Evolutionary conservation across 2,329 filamentous ascomycete genomes (phyloP).

Genomic region (Podosphaera fusca): DNA sequence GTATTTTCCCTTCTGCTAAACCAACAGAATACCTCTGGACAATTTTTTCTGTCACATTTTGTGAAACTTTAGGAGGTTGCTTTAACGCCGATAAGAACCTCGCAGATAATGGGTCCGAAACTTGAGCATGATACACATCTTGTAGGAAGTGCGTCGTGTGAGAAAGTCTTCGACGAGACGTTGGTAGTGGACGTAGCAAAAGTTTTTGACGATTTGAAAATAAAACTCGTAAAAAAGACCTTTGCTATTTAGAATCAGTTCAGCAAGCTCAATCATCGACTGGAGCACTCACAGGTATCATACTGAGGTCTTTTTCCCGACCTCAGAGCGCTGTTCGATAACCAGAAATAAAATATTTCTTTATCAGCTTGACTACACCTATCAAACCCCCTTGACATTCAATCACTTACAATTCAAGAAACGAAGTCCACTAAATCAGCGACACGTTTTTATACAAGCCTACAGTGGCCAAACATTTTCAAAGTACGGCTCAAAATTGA

Average conservation of each 20-base stretch:
- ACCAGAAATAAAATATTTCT: too few relatives aligned
- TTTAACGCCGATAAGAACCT: slow-evolving; percentile 30
- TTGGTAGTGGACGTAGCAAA: slow-evolving; percentile 5
- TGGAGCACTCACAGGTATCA: neutral
- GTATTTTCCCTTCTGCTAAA: slow-evolving; percentile 48
- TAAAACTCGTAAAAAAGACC: neutral
- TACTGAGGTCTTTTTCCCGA: neutral
- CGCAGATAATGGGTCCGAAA: slow-evolving; percentile 27
- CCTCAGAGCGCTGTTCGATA: too few relatives aligned
- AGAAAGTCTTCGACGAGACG: slow-evolving; percentile 10
- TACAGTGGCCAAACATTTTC: too few relatives aligned
- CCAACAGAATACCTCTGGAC: slow-evolving; percentile 64
- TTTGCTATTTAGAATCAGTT: neutral
- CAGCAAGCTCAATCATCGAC: neutral
- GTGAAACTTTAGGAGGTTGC: slow-evolving; percentile 22
- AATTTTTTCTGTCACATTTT: slow-evolving; percentile 84
- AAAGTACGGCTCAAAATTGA: too few relatives aligned
- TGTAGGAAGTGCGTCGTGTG: slow-evolving; percentile 17
- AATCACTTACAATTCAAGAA: too few relatives aligned
- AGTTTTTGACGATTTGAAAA: too few relatives aligned
- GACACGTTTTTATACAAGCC: too few relatives aligned
- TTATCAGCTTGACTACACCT: too few relatives aligned
- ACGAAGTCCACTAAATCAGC: too few relatives aligned
- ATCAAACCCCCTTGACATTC: too few relatives aligned
- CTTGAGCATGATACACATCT: slow-evolving; percentile 40